Percentiles rank a stretch among this genome's conserved stretches.
Evolutionary conservation across 169 alveolate species (phyloP).

Genomic region (Hepatocystis sp.): DNA sequence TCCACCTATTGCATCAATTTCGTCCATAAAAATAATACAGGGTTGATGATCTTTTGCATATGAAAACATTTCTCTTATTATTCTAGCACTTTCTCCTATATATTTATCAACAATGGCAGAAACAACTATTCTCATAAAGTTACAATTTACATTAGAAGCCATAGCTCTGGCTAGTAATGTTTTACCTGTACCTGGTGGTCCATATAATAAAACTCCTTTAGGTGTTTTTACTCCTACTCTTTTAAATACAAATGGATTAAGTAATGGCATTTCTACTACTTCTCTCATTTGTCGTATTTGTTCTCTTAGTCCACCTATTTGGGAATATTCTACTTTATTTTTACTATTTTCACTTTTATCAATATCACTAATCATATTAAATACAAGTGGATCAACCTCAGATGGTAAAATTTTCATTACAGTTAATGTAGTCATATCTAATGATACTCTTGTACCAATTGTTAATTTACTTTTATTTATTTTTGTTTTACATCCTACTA

Average conservation of each 20-base stretch:
- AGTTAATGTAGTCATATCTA: conserved; percentile 99
- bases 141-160: conserved; percentile 98
- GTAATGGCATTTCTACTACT: conserved; percentile 98
- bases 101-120: conserved; percentile 99
- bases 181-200: conserved; percentile 99
- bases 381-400: conserved; percentile 99
- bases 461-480: conserved; percentile 92
- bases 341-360: conserved; percentile 79
- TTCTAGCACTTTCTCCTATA: conserved; percentile 99
- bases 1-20: conserved; percentile 99
- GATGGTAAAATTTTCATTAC: conserved; percentile 97
- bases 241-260: conserved; percentile 97
- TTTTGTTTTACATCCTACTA: conserved; percentile 96
- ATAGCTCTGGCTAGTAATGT: conserved; percentile 99
- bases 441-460: conserved; percentile 98
- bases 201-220: conserved; percentile 98
- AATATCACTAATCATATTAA: conserved; percentile 97
- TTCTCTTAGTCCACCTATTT: conserved; percentile 97
- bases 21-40: conserved; percentile 99
- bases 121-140: conserved; percentile 98
- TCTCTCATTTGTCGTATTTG: conserved; percentile 98
- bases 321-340: conserved; percentile 76
- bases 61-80: conserved; percentile 99
- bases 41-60: conserved; percentile 99
- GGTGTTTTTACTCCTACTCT: conserved; percentile 99